phyloP scores from a whole-genome alignment of 2,329 filamentous ascomycete species.

The Fusarium staphyleae region DNA sequence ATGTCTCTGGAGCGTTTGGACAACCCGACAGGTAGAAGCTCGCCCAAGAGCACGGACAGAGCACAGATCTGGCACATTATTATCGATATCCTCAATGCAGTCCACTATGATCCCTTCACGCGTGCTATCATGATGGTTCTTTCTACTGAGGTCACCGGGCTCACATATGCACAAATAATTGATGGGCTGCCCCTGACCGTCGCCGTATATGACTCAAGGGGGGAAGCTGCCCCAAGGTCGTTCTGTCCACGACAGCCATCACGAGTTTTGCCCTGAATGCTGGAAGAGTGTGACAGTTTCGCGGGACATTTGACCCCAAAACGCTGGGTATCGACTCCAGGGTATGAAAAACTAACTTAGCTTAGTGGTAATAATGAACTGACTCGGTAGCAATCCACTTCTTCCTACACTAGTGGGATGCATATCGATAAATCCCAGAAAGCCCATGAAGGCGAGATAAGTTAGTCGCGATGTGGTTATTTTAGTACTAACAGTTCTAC shows the following conservation, averaged over 20 bases:
- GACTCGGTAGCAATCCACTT: no score
- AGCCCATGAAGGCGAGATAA: no score
- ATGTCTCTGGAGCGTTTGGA: no score
- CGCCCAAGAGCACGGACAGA: no score
- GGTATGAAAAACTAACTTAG: no score
- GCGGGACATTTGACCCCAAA: slow-evolving; percentile 5
- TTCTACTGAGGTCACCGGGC: slow-evolving; percentile 15
- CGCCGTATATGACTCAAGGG: neutral
- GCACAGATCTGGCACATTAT: neutral
- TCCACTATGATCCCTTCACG: neutral
- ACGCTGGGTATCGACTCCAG: slow-evolving; percentile 20
- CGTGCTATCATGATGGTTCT: slow-evolving; percentile 24
- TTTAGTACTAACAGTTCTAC: no score
- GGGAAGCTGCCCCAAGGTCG: neutral
- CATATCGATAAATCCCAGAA: no score
- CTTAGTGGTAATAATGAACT: neutral
- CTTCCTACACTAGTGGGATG: no score
- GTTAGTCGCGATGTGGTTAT: no score
- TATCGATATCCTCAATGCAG: neutral
- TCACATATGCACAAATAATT: slow-evolving; percentile 35
- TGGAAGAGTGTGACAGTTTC: slow-evolving; percentile 29
- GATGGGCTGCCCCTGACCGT: slow-evolving; percentile 33
- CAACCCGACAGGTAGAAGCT: no score
- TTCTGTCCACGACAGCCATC: slow-evolving; percentile 31
- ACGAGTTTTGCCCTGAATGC: slow-evolving; percentile 27